A percentile compares a stretch with the other conserved stretches of the same genome.
These are phyloP conservation scores for Spathaspora girioi DNA, from an alignment of 805 yeast species.

Conservation along the genomic window DNA sequence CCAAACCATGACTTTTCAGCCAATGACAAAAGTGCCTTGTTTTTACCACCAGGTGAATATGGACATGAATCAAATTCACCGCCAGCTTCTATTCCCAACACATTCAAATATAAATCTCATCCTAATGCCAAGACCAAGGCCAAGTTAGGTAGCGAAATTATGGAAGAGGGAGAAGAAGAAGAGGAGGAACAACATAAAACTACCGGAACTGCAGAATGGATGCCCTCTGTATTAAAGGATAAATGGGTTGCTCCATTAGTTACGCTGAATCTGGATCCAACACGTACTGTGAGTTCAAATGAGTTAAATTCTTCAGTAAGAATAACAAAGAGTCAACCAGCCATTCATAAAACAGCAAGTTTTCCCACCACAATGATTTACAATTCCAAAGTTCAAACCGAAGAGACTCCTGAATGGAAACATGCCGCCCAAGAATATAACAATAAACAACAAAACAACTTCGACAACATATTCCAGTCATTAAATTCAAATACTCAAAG, in stretches of 20 bases:
- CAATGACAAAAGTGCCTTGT: conserved; percentile 11
- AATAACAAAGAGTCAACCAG: conserved; percentile 14
- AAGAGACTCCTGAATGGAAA: conserved; percentile 35
- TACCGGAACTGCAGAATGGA: conserved; percentile 22
- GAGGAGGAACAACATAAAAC: conserved; percentile 16
- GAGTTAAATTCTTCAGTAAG: conserved; percentile 19
- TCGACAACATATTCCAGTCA: conserved; percentile 3
- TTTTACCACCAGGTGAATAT: background rate
- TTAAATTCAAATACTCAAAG: background rate
- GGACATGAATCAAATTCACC: conserved; percentile 9
- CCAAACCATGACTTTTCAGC: conserved; percentile 29
- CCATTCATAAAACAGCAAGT: conserved; percentile 1
- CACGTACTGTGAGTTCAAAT: background rate
- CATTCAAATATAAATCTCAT: conserved; percentile 42
- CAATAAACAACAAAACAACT: conserved; percentile 4
- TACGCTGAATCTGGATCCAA: background rate
- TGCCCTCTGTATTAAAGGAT: conserved; percentile 36
- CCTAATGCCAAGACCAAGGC: conserved; percentile 41
- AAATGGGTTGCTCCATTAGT: conserved; percentile 21
- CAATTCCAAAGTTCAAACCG: conserved; percentile 16
- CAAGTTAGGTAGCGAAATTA: conserved; percentile 17
- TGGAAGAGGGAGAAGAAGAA: conserved; percentile 1
- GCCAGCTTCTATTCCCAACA: conserved; percentile 35
- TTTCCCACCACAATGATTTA: conserved; percentile 28
- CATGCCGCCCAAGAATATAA: conserved; percentile 25